Evolutionary conservation across 1,284 basidiomycete species (phyloP), one percentile per base, ranked within the genome.

Genomic region (Bjerkandera adusta): DNA sequence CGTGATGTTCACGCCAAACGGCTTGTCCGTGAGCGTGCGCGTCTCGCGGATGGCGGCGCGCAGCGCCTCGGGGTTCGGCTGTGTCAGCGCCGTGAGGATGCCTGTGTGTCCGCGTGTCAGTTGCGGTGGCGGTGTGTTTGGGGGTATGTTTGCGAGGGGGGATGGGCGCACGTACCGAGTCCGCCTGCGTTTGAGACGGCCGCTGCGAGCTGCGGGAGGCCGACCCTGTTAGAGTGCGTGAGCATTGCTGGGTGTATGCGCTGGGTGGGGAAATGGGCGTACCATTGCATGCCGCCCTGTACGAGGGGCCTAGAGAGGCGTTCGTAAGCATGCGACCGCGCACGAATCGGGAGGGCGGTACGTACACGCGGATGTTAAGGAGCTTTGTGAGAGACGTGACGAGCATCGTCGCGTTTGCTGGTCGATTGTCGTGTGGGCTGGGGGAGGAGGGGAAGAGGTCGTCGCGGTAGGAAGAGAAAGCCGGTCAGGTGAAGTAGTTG

Each of bases 1-100:
- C 1, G 95, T 97, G 57, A 97, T 82, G 66, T 97, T 97, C 50
- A 97, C 94, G 21, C 90, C 95, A 64, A 94, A 93, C 10, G 83
- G 83, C 55, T 90, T 89, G 41, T 72, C 67, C 0, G 88, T 92
- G 40, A 85, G 65, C 37, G 71, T 73, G 37, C 76, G 73, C 5
- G 91, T 92, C 65, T 94, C 83, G 33, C 79, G 77, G 54, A 97
- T 95, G n/a, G 89, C 93, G 13, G 70, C 63, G n/a, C 91, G 79
- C 26, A 96, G 76, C 1, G 89, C 89, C 1, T 88, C 87, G 0
- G 94, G 94, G 30, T 71, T 80, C 1, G 94, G 92, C 63, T 97
- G 92, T 1, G 93, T 91, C 16, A 89, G 75, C 1, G 92, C 94
- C 1, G 94, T 97, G 45, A 97, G 70, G 50, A 97, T 79, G 12